phyloP scores from a whole-genome alignment of 371 early-diverging fungal species.

The Mucor lusitanicus region DNA sequence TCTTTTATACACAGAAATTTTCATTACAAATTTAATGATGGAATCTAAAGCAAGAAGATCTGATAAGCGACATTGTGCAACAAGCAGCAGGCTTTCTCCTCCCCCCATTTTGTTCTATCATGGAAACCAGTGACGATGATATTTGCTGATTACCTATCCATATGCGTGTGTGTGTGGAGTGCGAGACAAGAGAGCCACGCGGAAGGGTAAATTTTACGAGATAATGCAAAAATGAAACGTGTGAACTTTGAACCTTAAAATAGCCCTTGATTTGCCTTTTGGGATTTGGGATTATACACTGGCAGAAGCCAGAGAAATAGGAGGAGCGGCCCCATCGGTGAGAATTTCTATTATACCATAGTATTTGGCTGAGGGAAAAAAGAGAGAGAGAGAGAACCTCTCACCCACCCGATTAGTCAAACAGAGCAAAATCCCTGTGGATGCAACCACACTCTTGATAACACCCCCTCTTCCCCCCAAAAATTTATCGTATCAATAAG shows the following conservation, averaged over 20 bases:
- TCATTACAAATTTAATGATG: background rate
- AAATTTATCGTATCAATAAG: background rate
- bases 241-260: constrained; percentile 2
- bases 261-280: background rate
- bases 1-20: background rate
- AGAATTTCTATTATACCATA: background rate
- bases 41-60: background rate
- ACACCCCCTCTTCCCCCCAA: background rate
- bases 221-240: constrained; percentile 2
- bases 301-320: background rate
- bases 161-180: background rate
- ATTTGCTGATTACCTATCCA: background rate
- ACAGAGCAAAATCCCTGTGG: background rate
- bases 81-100: no score
- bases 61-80: background rate
- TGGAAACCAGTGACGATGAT: background rate
- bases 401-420: background rate
- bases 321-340: background rate
- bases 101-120: background rate
- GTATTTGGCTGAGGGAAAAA: background rate
- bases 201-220: background rate
- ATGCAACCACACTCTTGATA: background rate
- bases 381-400: background rate
- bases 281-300: background rate
- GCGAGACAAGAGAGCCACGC: background rate